These are phyloP conservation scores for Jaltomata sinuosa DNA, from an alignment of 257 asterid species.

Conservation along the genomic window DNA sequence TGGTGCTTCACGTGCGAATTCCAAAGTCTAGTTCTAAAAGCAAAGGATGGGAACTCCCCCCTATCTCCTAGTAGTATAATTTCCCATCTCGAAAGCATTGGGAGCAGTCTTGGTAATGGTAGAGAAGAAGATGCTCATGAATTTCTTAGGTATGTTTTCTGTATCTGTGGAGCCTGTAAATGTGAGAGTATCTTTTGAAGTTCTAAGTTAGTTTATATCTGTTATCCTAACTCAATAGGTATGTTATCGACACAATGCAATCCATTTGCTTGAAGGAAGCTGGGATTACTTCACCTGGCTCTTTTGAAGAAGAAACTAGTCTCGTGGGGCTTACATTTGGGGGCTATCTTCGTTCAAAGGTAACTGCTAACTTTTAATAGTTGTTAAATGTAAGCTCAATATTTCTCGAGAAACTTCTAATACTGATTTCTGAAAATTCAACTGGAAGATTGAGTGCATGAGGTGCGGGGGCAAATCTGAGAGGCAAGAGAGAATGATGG, in stretches of 20 bases:
- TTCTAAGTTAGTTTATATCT: background rate
- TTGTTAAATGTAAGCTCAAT: conserved; percentile 1
- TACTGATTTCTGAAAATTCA: background rate
- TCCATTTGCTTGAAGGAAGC: conserved; percentile 51
- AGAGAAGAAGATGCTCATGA: conserved; percentile 92
- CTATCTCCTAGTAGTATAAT: conserved; percentile 51
- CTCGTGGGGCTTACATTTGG: conserved; percentile 79
- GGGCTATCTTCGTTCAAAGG: conserved; percentile 86
- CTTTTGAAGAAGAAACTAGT: conserved; percentile 60
- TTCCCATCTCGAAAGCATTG: conserved; percentile 49
- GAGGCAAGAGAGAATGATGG: conserved; percentile 74
- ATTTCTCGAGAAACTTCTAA: background rate
- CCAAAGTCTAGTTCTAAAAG: conserved; percentile 46
- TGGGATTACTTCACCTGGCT: conserved; percentile 26
- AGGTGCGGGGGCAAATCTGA: conserved; percentile 66
- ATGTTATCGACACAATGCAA: conserved; percentile 73
- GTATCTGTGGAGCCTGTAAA: background rate
- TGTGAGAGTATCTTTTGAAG: background rate
- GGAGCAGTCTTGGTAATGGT: conserved; percentile 64
- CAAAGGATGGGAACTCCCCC: conserved; percentile 44
- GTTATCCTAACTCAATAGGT: conserved; percentile 25
- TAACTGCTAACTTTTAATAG: conserved; percentile 12
- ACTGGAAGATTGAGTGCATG: conserved; percentile 70
- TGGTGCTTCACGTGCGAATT: conserved; percentile 86
- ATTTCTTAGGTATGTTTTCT: conserved; percentile 57